Conservation (phyloP, 495 filamentous ascomycete genomes). For the Pyrenopolyporus hunteri region DNA sequence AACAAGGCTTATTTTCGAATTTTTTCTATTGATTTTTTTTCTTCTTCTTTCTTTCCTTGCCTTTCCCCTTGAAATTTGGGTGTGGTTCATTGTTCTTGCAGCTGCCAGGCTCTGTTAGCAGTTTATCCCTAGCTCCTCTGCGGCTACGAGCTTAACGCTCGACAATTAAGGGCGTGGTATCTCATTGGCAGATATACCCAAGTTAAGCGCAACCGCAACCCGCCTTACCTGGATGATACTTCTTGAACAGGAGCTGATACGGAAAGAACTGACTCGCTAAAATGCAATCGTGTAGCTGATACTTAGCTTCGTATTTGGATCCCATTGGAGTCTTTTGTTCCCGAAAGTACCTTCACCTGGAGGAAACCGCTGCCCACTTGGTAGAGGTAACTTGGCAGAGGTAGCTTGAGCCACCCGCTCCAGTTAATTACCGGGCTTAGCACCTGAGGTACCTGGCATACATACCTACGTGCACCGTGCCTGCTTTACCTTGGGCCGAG, state of each 20-base stretch:
- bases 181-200: conserved; percentile 2
- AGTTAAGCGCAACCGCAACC: neutral
- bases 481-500: neutral
- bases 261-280: neutral
- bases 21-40: neutral
- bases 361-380: conserved; percentile 3
- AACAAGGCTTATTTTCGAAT: neutral
- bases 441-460: too few species aligned
- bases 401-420: conserved; percentile 5
- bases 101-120: neutral
- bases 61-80: neutral
- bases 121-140: neutral
- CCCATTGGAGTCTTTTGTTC: conserved; percentile 3
- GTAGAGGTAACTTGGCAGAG: conserved; percentile 11
- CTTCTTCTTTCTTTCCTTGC: neutral
- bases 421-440: neutral
- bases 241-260: neutral
- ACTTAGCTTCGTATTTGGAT: conserved; percentile 11
- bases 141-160: neutral
- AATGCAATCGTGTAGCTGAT: conserved; percentile 19
- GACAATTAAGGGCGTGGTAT: neutral
- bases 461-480: neutral
- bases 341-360: neutral
- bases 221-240: neutral
- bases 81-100: neutral